Evolutionary conservation across 2,329 filamentous ascomycete species (phyloP).

Genomic region (Fusarium anguioides): DNA sequence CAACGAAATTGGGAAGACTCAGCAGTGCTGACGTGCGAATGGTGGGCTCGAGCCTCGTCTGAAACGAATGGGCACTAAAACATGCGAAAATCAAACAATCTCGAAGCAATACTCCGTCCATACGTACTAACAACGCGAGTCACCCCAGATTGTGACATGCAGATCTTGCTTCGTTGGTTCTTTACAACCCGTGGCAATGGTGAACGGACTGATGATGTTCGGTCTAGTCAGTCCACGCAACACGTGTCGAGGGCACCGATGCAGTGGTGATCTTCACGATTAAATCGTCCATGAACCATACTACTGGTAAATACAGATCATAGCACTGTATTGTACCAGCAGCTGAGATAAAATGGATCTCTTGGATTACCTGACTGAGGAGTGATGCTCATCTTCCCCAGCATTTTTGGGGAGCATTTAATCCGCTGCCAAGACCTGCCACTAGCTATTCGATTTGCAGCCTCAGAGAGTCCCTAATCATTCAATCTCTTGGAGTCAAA

Average conservation of each 20-base stretch:
- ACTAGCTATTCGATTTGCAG: constrained; percentile 16
- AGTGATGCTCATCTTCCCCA: constrained; percentile 25
- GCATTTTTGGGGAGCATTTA: constrained; percentile 12
- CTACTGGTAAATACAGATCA: constrained; percentile 22
- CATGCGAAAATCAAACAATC: constrained; percentile 13
- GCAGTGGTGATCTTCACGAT: constrained; percentile 33
- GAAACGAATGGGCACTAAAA: constrained; percentile 31
- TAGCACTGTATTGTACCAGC: constrained; percentile 8
- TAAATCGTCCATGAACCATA: constrained; percentile 32
- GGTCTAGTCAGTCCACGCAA: constrained; percentile 21
- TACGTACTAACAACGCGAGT: background rate
- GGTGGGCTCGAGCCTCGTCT: constrained; percentile 16
- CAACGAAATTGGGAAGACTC: constrained; percentile 17
- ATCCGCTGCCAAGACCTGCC: constrained; percentile 25
- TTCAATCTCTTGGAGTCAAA: constrained; percentile 1
- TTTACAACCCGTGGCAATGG: constrained; percentile 27
- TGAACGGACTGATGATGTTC: constrained; percentile 22
- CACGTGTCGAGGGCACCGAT: constrained; percentile 27
- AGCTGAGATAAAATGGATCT: constrained; percentile 22
- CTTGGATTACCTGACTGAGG: constrained; percentile 5
- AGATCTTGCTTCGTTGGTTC: constrained; percentile 38
- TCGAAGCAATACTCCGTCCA: no score
- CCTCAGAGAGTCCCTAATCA: background rate
- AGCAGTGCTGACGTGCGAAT: constrained; percentile 15
- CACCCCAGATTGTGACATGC: constrained; percentile 20